Base-by-base conservation (phyloP, 2,329 filamentous ascomycete species). In the Verticillium isaacii region DNA sequence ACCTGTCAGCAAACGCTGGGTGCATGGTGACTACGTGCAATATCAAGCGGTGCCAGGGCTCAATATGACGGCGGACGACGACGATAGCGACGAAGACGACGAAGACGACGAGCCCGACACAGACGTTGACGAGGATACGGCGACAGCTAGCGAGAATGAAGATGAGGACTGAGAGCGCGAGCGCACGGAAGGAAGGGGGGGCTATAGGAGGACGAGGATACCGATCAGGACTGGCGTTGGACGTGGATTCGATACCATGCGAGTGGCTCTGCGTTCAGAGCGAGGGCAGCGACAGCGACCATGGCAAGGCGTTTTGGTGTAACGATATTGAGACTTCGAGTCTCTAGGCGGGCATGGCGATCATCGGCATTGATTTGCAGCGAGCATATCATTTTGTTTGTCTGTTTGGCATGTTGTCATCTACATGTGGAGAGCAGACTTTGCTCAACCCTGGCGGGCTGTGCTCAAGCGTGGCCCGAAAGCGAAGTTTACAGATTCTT, bases 1-100 rank as follows among this genome's bases (percentile, higher is more conserved):
- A 58, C 93, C 93, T 0, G 81, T 87, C 67, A 97, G 93, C 74
- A 92, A 91, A 75, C 84, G 87, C 63, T 98, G 95, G 96, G 78
- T 99, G 14, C 89, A 93, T 65, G 83, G 85, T 23, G 90, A 96
- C 71, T 97, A 97, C 71, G 83, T 94, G 34, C 82, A 88, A 58
- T 97, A 92, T 91, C 85, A 86, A 65, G 84, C 88, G 5, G 85
- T 96, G 39, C 87, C 88, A 0, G 91, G 90, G 0, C 76, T 93
- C 12, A 83, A 89, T 62, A 82, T 82, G 29, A 82, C 84, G 6
- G 80, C 82, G 7, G 82, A 81, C 15, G 78, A 84, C 57, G 82
- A 82, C 39, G 81, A 83, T 32, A 82, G 83, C 52, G 82, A 82
- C 54, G 82, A 83, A 17, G 82, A 83, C 50, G 82, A 82, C 55